Evolutionary conservation across 2,329 filamentous ascomycete genomes (phyloP).

Genomic region (Fusarium acutatum): DNA sequence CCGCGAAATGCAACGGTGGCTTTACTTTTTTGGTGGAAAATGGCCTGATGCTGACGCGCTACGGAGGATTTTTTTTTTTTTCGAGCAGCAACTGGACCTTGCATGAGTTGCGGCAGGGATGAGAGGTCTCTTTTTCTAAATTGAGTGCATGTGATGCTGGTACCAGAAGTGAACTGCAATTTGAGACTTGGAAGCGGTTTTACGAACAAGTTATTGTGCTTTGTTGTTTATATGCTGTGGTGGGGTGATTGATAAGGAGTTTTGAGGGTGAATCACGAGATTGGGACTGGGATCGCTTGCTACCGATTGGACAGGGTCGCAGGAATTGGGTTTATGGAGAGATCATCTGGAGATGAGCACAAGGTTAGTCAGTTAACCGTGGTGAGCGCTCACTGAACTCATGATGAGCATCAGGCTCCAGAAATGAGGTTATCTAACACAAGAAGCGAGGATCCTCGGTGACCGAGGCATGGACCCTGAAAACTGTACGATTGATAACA

Average conservation of each 20-base stretch:
- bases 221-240: not conserved
- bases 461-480: not conserved
- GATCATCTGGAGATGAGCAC: not conserved
- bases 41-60: constrained; percentile 39
- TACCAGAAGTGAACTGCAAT: not conserved
- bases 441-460: not conserved
- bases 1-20: constrained; percentile 42
- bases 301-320: not conserved
- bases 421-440: not conserved
- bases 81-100: constrained; percentile 3
- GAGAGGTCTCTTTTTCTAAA: not conserved
- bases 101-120: constrained; percentile 8
- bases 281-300: not conserved
- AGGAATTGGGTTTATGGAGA: not conserved
- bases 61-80: not conserved
- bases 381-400: not conserved
- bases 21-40: constrained; percentile 23
- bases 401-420: not conserved
- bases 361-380: no score
- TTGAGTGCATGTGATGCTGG: not conserved
- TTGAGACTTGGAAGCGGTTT: not conserved
- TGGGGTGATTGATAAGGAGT: constrained; percentile 31
- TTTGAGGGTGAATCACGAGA: constrained; percentile 8
- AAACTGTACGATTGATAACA: not conserved
- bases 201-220: not conserved